Conservation (phyloP, 176 grass and related monocot species). For the Poa pratensis region DNA sequence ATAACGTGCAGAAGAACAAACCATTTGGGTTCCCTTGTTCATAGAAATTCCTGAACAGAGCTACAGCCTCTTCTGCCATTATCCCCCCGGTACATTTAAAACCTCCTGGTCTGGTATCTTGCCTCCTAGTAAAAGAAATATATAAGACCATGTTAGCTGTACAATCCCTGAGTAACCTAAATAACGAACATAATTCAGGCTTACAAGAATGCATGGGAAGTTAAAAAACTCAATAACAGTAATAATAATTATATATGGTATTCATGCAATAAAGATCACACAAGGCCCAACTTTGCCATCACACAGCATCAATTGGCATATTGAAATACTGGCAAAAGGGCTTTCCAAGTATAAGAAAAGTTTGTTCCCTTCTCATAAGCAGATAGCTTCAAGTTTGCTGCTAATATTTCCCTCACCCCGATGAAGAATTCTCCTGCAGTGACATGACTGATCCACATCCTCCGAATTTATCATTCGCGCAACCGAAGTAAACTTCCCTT, state of each 20-base stretch:
- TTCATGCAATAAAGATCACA: conserved; percentile 1
- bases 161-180: not conserved
- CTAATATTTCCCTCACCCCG: conserved; percentile 45
- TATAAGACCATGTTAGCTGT: not conserved
- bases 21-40: conserved; percentile 97
- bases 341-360: not conserved
- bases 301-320: conserved; percentile 5
- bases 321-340: not conserved
- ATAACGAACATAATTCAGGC: not conserved
- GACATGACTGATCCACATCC: conserved; percentile 96
- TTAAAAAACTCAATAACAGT: not conserved
- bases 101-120: conserved; percentile 51
- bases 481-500: conserved; percentile 82
- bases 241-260: conserved; percentile 16
- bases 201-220: conserved; percentile 15
- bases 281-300: not conserved
- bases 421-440: conserved; percentile 50
- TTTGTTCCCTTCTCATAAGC: not conserved
- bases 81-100: conserved; percentile 79
- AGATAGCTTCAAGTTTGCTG: not conserved
- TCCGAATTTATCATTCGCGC: conserved; percentile 91
- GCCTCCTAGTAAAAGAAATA: conserved; percentile 43
- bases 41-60: conserved; percentile 87
- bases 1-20: conserved; percentile 28
- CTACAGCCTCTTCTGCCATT: conserved; percentile 84